Percentiles rank a stretch among this genome's conserved stretches.
These are phyloP conservation scores for Zychaea mexicana DNA, from an alignment of 371 early-diverging fungal genomes.

Conservation along the genomic window DNA sequence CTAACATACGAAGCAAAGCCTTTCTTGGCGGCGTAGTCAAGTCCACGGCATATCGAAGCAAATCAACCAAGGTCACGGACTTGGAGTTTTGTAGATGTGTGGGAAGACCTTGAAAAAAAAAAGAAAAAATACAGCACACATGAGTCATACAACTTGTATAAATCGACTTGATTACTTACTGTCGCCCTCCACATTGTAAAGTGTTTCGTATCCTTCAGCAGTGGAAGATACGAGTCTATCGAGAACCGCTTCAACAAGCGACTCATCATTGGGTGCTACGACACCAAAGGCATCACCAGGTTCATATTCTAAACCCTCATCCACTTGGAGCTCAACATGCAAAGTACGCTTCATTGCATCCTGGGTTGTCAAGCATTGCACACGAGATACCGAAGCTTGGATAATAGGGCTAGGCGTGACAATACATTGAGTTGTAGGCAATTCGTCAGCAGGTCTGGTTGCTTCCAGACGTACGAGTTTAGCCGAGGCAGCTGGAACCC, in stretches of 20 bases:
- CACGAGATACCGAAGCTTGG: slow-evolving; percentile 47
- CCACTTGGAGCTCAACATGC: slow-evolving; percentile 68
- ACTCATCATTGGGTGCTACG: slow-evolving; percentile 74
- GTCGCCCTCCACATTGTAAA: slow-evolving; percentile 40
- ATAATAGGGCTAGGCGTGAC: slow-evolving; percentile 49
- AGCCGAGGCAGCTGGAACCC: slow-evolving; percentile 55
- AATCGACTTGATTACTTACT: slow-evolving; percentile 25
- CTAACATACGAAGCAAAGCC: slow-evolving; percentile 78
- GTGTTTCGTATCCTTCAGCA: slow-evolving; percentile 31
- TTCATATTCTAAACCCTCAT: slow-evolving; percentile 54
- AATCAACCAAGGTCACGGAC: slow-evolving; percentile 54
- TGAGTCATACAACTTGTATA: no score
- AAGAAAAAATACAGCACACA: neutral
- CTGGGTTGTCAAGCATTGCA: slow-evolving; percentile 53
- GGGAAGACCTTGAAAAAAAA: slow-evolving; percentile 48
- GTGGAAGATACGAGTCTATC: slow-evolving; percentile 37
- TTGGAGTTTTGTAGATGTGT: slow-evolving; percentile 60
- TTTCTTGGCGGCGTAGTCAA: slow-evolving; percentile 75
- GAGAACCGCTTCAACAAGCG: slow-evolving; percentile 58
- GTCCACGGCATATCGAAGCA: slow-evolving; percentile 77
- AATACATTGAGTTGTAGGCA: slow-evolving; percentile 36
- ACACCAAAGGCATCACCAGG: slow-evolving; percentile 92
- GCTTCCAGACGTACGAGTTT: slow-evolving; percentile 27
- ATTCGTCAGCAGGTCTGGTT: slow-evolving; percentile 5
- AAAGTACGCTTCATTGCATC: slow-evolving; percentile 79